Base-by-base conservation (phyloP, 164 flowering plant species). In the Saururus chinensis region DNA sequence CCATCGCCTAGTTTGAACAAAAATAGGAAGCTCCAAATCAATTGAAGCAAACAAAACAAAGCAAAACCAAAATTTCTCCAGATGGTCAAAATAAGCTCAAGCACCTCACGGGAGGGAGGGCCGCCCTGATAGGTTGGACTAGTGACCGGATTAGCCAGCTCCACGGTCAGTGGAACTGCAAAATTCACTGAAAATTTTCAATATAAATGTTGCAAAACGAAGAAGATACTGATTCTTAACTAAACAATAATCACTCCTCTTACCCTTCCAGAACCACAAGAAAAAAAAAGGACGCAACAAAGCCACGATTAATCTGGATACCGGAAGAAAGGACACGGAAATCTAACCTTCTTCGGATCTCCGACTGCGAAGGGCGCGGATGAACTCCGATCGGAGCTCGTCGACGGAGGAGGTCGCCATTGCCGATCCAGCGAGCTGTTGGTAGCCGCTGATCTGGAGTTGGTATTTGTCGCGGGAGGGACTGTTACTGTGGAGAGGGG, bases 101-200 rank as follows among this genome's bases (percentile, higher is more conserved):
- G 63, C 19, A 93, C 96, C 95, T 82, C 80, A 37, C 81, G 76
- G 63, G 68, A 65, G 9, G 3, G 9, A 20, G 86, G 83, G 49
- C 65, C 71, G 49, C 81, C 96, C 65, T 88, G 96, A 72, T 59
- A 81, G 62, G 84, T 24, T 2, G 97, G 96, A 62, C 79, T 63
- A 20, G 17, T 7, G 57, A 90, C 89, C 0, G 96, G 95, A 42
- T 76, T 63, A 40, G 76, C 81, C 62, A 57, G 75, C 66, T 79
- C 83, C 70, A 82, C 87, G 25, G 72, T 55, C 54, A 88, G 74
- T 20, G 86, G 89, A 73, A 82, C 97, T 93, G 73, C 53, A 54
- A 22, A n/a, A n/a, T 40, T 20, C 6, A 1, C n/a, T n/a, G n/a
- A n/a, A 51, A 20, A 35, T 13, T 37, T 9, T 62, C 45, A 4